Evolutionary conservation across 2,329 filamentous ascomycete genomes (phyloP), one percentile per base, ranked within the genome.

Genomic region (Epichloe sp.): DNA sequence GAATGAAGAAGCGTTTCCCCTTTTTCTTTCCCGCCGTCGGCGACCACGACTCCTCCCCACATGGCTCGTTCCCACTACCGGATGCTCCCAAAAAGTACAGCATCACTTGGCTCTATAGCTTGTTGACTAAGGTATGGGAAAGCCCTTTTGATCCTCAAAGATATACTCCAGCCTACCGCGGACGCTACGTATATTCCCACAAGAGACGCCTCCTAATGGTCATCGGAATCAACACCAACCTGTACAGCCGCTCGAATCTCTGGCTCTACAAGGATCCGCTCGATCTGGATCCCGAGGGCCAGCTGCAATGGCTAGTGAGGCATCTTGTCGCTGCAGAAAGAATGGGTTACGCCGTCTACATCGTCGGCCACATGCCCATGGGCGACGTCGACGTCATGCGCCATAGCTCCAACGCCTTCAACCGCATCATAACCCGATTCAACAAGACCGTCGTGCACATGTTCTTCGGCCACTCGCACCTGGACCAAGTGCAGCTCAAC

Each of bases 401-500:
- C 48, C 75, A 78, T 50, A 66, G 68, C 47, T 75, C 73, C 36
- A 68, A 74, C 57, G 72, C 74, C 56, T 66, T 78, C 23, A 71
- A 79, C 31, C 70, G 74, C 56, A 71, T 79, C 44, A 62, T 78
- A 8, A 68, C 72, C 43, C 72, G 77, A 38, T 80, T 77, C 60
- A 65, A 70, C 15, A 65, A 66, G n/a, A 78, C 76, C 8, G 73
- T 80, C 14, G 71, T 73, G 76, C 68, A 26, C 38, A 66, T 78
- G 55, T 80, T 79, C 64, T 79, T 73, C 55, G 76, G 71, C 5
- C 76, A 80, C 60, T 79, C 77, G 0, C 77, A 79, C 62, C 63
- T 68, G 49, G 77, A 79, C 56, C 70, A 77, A 50, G 79, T 79
- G 55, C 67, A 79, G 58, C 64, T 82, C 47, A 71, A 71, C 19